Base-by-base conservation (phyloP, 441 rosid genomes). In the Melastoma candidum region DNA sequence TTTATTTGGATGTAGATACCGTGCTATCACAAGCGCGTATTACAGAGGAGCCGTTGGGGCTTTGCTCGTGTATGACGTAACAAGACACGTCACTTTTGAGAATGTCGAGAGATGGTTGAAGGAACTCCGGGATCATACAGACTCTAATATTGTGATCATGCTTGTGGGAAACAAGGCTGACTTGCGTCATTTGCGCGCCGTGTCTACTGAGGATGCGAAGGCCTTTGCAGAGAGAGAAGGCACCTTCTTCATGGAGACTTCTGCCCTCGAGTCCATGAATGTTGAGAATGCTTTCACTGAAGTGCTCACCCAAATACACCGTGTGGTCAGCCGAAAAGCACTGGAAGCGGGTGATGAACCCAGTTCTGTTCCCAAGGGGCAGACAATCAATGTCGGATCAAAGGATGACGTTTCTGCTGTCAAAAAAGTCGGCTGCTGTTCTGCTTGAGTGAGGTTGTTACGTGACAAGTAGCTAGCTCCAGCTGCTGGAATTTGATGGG, bases 231-330 rank as follows among this genome's bases (percentile, higher is more conserved):
- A 79, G 65, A 71, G 74, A 65, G 80, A 81, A 58, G 70, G 43
- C 53, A 78, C 84, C 10, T 74, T 64, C 78, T 81, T 81, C 60
- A 77, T 82, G 78, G 84, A 82, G 74, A 82, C 84, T 46, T 82
- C 88, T 27, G 83, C 88, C 11, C 85, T 82, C 1, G 82, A 82
- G 54, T 78, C 85, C 0, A 27, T 71, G 68, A 77, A 79, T 25
- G 88, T 79, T 0, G 88, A 79, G 64, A 63, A 73, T 66, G 78
- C 88, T 50, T 79, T 82, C 68, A 77, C 81, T 11, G 68, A 82
- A 60, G 74, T 79, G 44, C 79, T 78, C 26, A 66, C 78, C 32
- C 83, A 79, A 52, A 82, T 82, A 56, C 70, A 79, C 59, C 80
- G 58, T 17, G 81, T 77, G 2, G 77, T 71, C 4, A 69, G 83